These are phyloP conservation scores for Saturnispora besseyi DNA, from an alignment of 805 yeast genomes.

Conservation along the genomic window DNA sequence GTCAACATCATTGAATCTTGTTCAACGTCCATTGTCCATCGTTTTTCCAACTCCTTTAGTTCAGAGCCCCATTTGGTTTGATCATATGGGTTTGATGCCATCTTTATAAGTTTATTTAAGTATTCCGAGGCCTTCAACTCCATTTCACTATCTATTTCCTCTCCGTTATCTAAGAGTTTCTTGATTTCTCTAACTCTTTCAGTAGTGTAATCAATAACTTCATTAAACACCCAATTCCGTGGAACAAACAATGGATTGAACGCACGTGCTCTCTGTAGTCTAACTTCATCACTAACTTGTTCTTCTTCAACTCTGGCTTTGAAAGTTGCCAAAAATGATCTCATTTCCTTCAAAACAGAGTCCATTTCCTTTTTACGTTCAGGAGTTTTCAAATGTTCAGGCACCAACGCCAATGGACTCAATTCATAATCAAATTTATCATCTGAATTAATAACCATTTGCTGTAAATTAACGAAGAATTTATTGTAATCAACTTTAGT, in stretches of 20 bases:
- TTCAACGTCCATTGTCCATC: conserved; percentile 47
- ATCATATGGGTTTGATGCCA: conserved; percentile 74
- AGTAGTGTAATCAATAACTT: conserved; percentile 51
- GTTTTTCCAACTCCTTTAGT: conserved; percentile 45
- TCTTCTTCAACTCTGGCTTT: conserved; percentile 30
- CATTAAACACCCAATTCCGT: conserved; percentile 77
- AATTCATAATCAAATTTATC: conserved; percentile 24
- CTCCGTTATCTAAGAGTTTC: conserved; percentile 32
- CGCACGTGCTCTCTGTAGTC: conserved; percentile 34
- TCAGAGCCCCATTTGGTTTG: conserved; percentile 57
- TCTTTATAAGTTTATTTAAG: conserved; percentile 52
- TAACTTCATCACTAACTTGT: conserved; percentile 28
- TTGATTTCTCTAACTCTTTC: conserved; percentile 4
- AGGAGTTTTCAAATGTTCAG: conserved; percentile 21
- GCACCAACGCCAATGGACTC: conserved; percentile 21
- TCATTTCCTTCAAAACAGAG: conserved; percentile 34
- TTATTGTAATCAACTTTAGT: conserved; percentile 71
- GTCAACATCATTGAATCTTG: conserved; percentile 59
- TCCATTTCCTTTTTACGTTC: conserved; percentile 20
- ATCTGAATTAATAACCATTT: conserved; percentile 28
- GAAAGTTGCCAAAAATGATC: conserved; percentile 47
- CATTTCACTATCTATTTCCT: conserved; percentile 33
- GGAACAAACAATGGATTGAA: conserved; percentile 78
- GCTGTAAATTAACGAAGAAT: conserved; percentile 62
- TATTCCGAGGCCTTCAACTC: conserved; percentile 20